Base-by-base conservation (phyloP, 768 basidiomycete genomes). In the Mycena galopus region DNA sequence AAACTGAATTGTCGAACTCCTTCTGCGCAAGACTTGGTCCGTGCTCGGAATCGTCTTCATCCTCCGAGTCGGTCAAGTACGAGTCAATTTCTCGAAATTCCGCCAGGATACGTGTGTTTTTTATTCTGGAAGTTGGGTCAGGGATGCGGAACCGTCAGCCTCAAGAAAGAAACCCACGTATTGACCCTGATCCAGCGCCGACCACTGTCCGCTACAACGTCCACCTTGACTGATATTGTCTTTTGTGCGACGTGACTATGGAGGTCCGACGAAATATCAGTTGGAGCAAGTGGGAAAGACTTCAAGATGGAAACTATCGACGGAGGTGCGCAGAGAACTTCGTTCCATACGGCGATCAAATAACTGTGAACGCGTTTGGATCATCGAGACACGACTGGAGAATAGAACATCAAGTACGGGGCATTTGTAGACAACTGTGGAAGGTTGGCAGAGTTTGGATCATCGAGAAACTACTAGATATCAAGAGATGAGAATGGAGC, bases 51-150 rank as follows among this genome's bases (percentile, higher is more conserved):
- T 86, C 84, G 44, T 82, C 81, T 21, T 91, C 91, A 6, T 85
- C 84, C 3, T 86, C 86, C 8, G 87, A 86, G 72, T 89, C 89
- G 2, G 91, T 92, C 19, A 92, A 77, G 79, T 95, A 95, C 2
- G 93, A 94, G 73, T 96, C 96, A 35, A 94, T 88, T 81, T 96
- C 95, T 39, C 91, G 88, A 73, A 97, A 93, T 78, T 97, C 96
- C 35, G 92, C 88, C 6, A 93, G 81, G 32, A 97, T 84, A 2
- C 94, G 90, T 4, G 90, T 85, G 71, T 94, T 94, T 77, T 93
- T 96, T 12, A 93, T 89, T 12, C 95, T 96, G 75, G 21, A 44
- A 67, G 64, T 57, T 16, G 37, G 21, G n/a, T 37, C n/a, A 56
- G 30, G 51, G 50, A 27, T 17, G 9, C 16, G 14, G 58, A 39